Evolutionary conservation across 139 green algal species (phyloP), one percentile per base, ranked within the genome.

Genomic region (Auxenochlorella pyrenoidosa): DNA sequence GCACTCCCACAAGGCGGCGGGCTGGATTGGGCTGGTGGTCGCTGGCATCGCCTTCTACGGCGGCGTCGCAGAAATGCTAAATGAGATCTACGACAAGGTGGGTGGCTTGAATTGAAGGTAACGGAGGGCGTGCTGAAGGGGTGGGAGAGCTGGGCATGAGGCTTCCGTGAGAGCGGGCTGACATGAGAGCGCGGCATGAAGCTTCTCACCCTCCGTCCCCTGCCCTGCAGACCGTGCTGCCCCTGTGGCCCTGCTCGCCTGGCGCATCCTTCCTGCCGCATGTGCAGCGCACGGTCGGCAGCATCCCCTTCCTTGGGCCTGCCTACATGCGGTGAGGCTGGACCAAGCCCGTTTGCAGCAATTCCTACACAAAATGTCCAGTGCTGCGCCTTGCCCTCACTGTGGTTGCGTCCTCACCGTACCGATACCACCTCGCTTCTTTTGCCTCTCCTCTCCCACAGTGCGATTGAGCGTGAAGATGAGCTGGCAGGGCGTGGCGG

Each of bases 1-100:
- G 8, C 34, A 76, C 30, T 36, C 40, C 18, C 19, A 75, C 22
- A 60, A 47, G 47, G 71, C 41, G 12, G 82, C 18, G 4, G 82
- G 82, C 43, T 79, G 82, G 82, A 28, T 70, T 18, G 82, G 82
- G 5, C 36, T 87, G n/a, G 44, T 87, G 30, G 82, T 87, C 32
- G 71, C 60, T 28, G 60, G 63, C 59, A 85, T 77, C 30, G 80
- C 80, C 15, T 85, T 85, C 28, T 83, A 83, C 51, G 32, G 40
- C 30, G 77, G 16, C 30, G 77, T 47, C 1, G 77, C 77, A 5
- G n/a, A 83, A 22, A 28, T 83, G 44, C 58, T 83, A 1, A 71
- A 83, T 70, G 77, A 68, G n/a, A 24, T 26, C 4, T 72, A 68
- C 6, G 28, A 47, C 32, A 72, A 68, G 51, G 40, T 59, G 30